Evolutionary conservation across 352 stramenopile species (phyloP), one percentile per base, ranked within the genome.

Genomic region (Phytophthora pini): DNA sequence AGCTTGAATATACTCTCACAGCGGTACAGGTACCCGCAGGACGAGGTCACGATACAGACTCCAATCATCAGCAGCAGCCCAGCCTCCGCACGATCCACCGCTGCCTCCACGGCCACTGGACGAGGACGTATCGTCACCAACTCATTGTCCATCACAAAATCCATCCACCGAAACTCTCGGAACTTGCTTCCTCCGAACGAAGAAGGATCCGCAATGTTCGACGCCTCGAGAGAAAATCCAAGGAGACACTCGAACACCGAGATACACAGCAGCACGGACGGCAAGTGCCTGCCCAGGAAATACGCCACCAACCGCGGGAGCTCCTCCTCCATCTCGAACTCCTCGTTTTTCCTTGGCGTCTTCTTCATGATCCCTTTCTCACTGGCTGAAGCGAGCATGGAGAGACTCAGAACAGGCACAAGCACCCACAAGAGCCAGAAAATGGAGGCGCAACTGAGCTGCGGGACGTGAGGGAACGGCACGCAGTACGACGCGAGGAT

Each of bases 391-490:
- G 84, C 86, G 41, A 96, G 73, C 84, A 96, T 91, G 3, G 77
- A 85, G 6, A 96, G 71, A 68, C 82, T 91, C 3, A 96, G 61
- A 1, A 74, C 77, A 1, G 88, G 88, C 11, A 96, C 83, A 8
- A 96, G 72, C 17, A 89, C 67, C 86, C 86, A 96, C 1, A 96
- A 63, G 27, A 96, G 63, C 84, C 84, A 96, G 40, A 94, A 90
- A 34, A 96, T 92, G 8, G 86, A 94, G 9, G 74, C 68, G 47
- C 83, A 92, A 45, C 80, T 89, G 7, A 94, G 56, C 51, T 91
- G 84, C 15, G 88, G 83, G 12, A 92, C 80, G 27, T 90, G 68
- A 13, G 88, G 88, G 59, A 96, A 93, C 36, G 88, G 88, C 31
- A 92, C 61, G 8, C 86, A 47, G 52, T 94, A 93, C 0, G 84